Conservation (phyloP, 176 grass and related monocot species). For the Puccinellia tenuiflora region DNA sequence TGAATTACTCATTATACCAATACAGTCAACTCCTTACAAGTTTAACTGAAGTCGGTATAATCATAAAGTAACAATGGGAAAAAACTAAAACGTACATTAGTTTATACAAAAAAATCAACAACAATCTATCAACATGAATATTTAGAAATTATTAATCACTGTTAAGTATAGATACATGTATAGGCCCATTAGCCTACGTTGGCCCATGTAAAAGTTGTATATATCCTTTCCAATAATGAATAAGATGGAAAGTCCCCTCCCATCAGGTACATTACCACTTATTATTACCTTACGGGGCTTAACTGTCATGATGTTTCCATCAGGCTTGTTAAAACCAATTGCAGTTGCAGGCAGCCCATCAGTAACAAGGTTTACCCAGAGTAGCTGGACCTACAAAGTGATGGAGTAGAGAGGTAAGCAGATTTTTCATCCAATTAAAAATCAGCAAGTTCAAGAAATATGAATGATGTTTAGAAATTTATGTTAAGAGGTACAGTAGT, state of each 20-base stretch:
- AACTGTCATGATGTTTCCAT: constrained; percentile 82
- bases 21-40: neutral
- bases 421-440: neutral
- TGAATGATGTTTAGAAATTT: neutral
- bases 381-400: constrained; percentile 77
- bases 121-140: constrained; percentile 9
- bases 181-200: neutral
- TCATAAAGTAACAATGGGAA: neutral
- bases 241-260: neutral
- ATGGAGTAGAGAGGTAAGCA: neutral
- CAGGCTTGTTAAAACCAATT: constrained; percentile 98
- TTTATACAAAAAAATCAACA: neutral
- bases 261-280: neutral
- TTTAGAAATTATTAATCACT: neutral
- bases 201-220: neutral
- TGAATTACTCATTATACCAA: neutral
- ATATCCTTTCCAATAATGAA: neutral
- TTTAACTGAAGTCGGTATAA: neutral
- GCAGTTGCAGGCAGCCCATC: constrained; percentile 96
- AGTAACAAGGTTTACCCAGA: constrained; percentile 99
- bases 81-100: neutral
- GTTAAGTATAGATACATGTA: neutral
- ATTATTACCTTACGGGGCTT: constrained; percentile 87
- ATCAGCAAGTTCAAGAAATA: neutral
- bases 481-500: neutral